Base-by-base conservation (phyloP, 495 filamentous ascomycete genomes). In the Neurospora sp. region DNA sequence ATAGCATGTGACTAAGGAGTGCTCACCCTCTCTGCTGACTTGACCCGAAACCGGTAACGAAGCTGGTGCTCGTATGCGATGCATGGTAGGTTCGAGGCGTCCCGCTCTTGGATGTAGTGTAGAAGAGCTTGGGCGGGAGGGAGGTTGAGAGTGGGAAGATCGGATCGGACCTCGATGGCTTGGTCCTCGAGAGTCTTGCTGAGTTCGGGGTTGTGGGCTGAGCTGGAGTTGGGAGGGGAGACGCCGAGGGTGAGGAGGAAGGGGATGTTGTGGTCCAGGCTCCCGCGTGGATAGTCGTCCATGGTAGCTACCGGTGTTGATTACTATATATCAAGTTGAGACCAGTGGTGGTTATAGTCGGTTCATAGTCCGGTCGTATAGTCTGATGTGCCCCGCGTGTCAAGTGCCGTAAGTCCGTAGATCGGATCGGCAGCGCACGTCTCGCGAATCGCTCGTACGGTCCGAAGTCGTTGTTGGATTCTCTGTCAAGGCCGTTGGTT, bases 261-360 rank as follows among this genome's bases (percentile, higher is more conserved):
- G 18, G 94, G 94, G 73, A 93, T 84, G 79, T 93, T 93, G 82
- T 94, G 93, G 81, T 89, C 87, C 82, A 94, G 84, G 82, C 93
- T 95, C 78, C 90, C 89, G 75, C 85, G 79, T 46, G 94, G 93
- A 82, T 96, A 97, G 74, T 89, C 93, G 84, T 97, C 93, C 94
- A 97, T 97, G 40, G 66, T 40, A 18, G 59, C 12, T 46, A 40
- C 27, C 14, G 0, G 53, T 61, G 12, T 16, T 16, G 22, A 31
- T 0, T 35, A 35, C 7, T 16, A 0, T 66, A 35, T 4, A 59
- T 18, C 31, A 12, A 53, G 20, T 5, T 14, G 48, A 31, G 20
- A 0, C 0, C 8, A 61, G 12, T 8, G 12, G 12, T 35, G 12
- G 5, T 5, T 66, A 66, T 66, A 37, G 27, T 66, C 53, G 7